Base-by-base conservation (phyloP, 306 rosid species). In the Prunus davidiana region DNA sequence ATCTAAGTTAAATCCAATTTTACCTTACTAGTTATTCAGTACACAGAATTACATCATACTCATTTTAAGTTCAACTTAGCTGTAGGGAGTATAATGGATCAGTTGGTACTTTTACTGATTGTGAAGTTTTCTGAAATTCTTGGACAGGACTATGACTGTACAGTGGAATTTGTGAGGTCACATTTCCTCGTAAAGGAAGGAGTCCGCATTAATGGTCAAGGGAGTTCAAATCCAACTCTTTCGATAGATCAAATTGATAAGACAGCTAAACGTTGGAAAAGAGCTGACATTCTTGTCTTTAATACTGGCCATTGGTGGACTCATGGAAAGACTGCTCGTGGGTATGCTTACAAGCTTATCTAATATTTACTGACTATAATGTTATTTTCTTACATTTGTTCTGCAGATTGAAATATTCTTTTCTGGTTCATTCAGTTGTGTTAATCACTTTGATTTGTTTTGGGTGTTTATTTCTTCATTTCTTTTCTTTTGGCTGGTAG, bases 251-350 rank as follows among this genome's bases (percentile, higher is more conserved):
- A 76, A 74, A 92, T 96, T 72, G 99, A 96, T 91, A 92, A 93
- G 82, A 85, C 91, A 25, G 81, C 93, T 34, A 54, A 78, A n/a
- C 96, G 96, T 25, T 92, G 98, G 99, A 87, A 81, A 86, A 87
- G 81, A 71, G 98, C 96, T 82, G 90, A 92, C 85, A 92, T 96
- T 88, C 97, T 96, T 45, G 87, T 96, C 86, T 91, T 96, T 74
- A 96, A 96, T 83, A 92, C 99, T 19, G 99, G 96, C 65, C 99
- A 96, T 78, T 92, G 99, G 99, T 96, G 98, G 99, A 54, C 93
- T 82, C 98, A 96, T 89, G 99, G 99, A 78, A 96, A 96, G 90
- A 96, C 96, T 74, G 87, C 97, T 64, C 90, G 98, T 22, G 99
- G 99, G 98, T 96, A 79, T 63, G 96, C 75, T 72, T 80, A 80